Base-by-base conservation (phyloP, 768 basidiomycete species). In the Hypsizygus marmoreus region DNA sequence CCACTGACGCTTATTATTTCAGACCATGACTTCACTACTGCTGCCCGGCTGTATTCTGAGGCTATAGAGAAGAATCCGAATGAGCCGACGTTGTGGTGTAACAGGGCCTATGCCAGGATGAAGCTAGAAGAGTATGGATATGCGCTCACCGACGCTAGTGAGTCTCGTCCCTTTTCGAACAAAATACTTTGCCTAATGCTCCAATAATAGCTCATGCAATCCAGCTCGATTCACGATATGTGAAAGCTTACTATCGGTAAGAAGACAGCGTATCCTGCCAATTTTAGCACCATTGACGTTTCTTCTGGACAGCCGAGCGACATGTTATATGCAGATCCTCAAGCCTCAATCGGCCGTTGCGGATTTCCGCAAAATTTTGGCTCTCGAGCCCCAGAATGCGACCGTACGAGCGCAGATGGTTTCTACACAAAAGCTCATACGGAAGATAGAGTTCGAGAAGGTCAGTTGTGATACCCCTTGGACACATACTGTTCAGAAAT, bases 51-150 rank as follows among this genome's bases (percentile, higher is more conserved):
- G 28, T 99, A 98, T 65, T 79, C 86, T 2, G 69, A 83, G 28
- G 91, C 95, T 2, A 88, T 98, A 54, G 83, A 87, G 53, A 79
- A 85, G 61, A 94, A 99, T 62, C 94, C 93, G 0, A 72, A 74
- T 44, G 95, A 97, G 57, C 71, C 93, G 41, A 94, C 92, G 11
- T 66, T 95, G 41, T 98, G 91, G 88, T 94, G 88, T 62, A 98
- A 98, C 68, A 80, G 95, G 28, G 93, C 97, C 2, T 90, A 92
- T 67, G 80, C 90, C 11, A 81, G 95, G 40, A 91, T 95, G 67
- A 97, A 91, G 70, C 68, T 98, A 44, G 89, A 99, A 65, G 78
- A 99, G 69, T 87, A 88, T 58, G 97, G 97, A 3, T 93, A 94
- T 60, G 97, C 94, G 12, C 78, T 95, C 20, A 71, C 73, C 22